Conservation (phyloP, 805 yeast species). For the Suhomyces emberorum region DNA sequence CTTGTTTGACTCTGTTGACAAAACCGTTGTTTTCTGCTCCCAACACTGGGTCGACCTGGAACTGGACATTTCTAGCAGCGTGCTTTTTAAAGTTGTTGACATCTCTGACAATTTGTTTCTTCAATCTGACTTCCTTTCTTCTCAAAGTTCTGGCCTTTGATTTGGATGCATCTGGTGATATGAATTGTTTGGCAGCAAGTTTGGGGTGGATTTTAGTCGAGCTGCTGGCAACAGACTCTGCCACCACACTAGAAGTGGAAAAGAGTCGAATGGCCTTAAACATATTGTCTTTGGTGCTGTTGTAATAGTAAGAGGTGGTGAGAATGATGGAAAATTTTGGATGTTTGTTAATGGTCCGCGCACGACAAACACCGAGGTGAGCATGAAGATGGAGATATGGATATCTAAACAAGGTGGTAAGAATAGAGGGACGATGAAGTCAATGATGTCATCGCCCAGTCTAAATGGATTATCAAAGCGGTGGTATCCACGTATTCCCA, state of each 20-base stretch:
- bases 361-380: no score
- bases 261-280: conserved; percentile 14
- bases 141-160: conserved; percentile 33
- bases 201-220: conserved; percentile 16
- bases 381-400: no score
- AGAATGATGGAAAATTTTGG: conserved; percentile 4
- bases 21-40: conserved; percentile 70
- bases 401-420: no score
- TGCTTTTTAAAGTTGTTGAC: conserved; percentile 42
- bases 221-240: conserved; percentile 5
- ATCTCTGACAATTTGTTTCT: conserved; percentile 39
- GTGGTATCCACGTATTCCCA: conserved; percentile 19
- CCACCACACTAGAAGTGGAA: conserved; percentile 13
- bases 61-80: conserved; percentile 27
- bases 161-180: conserved; percentile 28
- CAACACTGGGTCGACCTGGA: conserved; percentile 74
- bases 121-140: conserved; percentile 38
- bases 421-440: no score
- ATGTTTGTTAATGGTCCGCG: conserved; percentile 3
- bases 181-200: conserved; percentile 38
- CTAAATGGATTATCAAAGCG: no score
- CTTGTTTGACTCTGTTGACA: conserved; percentile 61
- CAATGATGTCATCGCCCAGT: no score
- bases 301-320: neutral
- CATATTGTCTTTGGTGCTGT: conserved; percentile 1